phyloP scores from a whole-genome alignment of 208 protist species.

The Trypanosoma scelopori region DNA sequence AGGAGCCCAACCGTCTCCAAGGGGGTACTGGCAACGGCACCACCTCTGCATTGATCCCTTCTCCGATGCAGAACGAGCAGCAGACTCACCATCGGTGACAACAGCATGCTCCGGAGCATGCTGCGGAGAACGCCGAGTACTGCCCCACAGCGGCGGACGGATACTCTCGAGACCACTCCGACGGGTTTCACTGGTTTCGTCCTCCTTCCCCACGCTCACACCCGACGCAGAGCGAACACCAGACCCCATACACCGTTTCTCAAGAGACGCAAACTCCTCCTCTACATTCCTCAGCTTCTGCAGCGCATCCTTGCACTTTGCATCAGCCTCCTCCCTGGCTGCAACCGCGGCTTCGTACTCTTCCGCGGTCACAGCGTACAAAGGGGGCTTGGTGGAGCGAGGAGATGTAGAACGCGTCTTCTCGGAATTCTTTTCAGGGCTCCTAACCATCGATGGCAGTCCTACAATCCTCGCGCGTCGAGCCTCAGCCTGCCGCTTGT shows the following conservation, averaged over 20 bases:
- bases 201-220: too few species aligned
- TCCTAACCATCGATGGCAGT: not conserved
- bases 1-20: slow-evolving; percentile 10
- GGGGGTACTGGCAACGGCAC: slow-evolving; percentile 4
- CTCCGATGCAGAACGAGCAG: not conserved
- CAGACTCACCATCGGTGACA: not conserved
- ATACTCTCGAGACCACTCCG: too few species aligned
- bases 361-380: slow-evolving; percentile 8
- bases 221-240: too few species aligned
- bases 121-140: too few species aligned
- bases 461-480: not conserved
- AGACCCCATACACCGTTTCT: too few species aligned
- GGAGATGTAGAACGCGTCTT: too few species aligned
- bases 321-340: slow-evolving; percentile 4
- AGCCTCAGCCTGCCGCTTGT: not conserved
- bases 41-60: not conserved
- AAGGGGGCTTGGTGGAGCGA: too few species aligned
- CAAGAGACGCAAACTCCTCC: not conserved
- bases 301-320: slow-evolving; percentile 12
- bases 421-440: too few species aligned
- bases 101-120: slow-evolving; percentile 2
- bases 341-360: slow-evolving; percentile 14
- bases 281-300: not conserved
- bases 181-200: too few species aligned
- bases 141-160: too few species aligned